A percentile compares a stretch with the other conserved stretches of the same genome.
These are phyloP conservation scores for Phytophthora ramorum DNA, from an alignment of 352 stramenopile genomes.

Conservation along the genomic window DNA sequence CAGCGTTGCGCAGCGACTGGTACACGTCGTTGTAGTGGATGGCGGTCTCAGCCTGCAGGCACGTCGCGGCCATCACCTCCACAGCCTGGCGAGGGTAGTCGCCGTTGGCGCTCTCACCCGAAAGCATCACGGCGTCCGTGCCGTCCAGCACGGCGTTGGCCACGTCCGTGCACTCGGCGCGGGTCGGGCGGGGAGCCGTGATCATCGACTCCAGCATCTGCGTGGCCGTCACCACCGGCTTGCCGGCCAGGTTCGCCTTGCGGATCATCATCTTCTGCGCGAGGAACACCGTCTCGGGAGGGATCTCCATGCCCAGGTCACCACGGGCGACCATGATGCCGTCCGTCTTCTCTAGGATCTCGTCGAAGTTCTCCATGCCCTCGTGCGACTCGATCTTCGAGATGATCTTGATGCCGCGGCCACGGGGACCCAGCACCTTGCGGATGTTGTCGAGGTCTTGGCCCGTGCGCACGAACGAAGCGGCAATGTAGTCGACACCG, in stretches of 20 bases:
- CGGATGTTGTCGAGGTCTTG: slow-evolving; percentile 97
- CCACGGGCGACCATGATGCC: slow-evolving; percentile 99
- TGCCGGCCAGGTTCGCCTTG: slow-evolving; percentile 95
- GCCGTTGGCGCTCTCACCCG: slow-evolving; percentile 98
- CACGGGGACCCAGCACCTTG: slow-evolving; percentile 80
- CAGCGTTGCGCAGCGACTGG: slow-evolving; percentile 70
- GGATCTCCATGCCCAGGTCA: slow-evolving; percentile 99
- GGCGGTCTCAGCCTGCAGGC: slow-evolving; percentile 86
- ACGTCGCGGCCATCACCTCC: slow-evolving; percentile 94
- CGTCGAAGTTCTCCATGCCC: slow-evolving; percentile 95
- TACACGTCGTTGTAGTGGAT: slow-evolving; percentile 91
- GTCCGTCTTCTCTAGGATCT: slow-evolving; percentile 97
- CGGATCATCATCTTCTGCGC: slow-evolving; percentile 99
- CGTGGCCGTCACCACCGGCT: slow-evolving; percentile 98
- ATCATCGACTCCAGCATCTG: slow-evolving; percentile 99
- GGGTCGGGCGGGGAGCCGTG: slow-evolving; percentile 96
- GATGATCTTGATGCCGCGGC: slow-evolving; percentile 95
- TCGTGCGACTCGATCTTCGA: slow-evolving; percentile 99
- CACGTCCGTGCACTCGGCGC: slow-evolving; percentile 98
- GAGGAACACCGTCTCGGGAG: slow-evolving; percentile 97
- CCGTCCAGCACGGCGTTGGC: slow-evolving; percentile 98
- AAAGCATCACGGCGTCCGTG: slow-evolving; percentile 98
- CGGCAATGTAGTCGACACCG: slow-evolving; percentile 97
- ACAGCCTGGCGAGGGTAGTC: slow-evolving; percentile 96
- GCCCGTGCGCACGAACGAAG: slow-evolving; percentile 97